Evolutionary conservation across 192 early-diverging fungal species (phyloP).

Genomic region (Linnemannia exigua): DNA sequence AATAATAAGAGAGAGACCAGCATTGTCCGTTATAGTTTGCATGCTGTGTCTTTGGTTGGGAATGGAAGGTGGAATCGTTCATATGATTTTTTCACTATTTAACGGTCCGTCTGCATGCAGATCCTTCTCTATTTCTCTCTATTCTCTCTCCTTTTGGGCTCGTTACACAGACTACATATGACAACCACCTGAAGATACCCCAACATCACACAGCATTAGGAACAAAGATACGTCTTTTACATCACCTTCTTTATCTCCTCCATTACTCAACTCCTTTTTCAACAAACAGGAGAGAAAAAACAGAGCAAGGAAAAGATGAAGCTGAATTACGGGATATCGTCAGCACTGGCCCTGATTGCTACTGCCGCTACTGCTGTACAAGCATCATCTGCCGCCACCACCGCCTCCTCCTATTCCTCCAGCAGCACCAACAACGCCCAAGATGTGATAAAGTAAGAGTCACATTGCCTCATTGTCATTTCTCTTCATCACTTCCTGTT

Average conservation of each 20-base stretch:
- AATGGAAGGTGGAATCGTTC: neutral
- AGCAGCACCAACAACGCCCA: neutral
- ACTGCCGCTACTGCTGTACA: neutral
- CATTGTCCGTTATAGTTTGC: neutral
- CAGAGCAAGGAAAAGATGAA: neutral
- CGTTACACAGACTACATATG: too few relatives aligned
- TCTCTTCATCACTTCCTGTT: neutral
- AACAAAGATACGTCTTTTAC: neutral
- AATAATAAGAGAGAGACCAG: too few relatives aligned
- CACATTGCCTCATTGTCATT: neutral
- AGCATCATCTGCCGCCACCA: too few relatives aligned
- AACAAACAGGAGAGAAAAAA: neutral
- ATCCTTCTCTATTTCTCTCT: neutral
- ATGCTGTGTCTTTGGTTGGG: neutral
- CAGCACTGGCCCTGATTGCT: neutral
- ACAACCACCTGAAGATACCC: neutral
- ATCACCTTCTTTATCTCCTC: neutral
- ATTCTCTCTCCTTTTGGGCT: neutral
- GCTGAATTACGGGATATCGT: neutral
- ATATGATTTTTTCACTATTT: neutral
- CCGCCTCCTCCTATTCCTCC: too few relatives aligned
- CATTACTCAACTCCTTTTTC: neutral
- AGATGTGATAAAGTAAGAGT: conserved; percentile 6
- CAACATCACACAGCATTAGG: neutral
- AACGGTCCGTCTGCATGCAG: neutral